Conservation (phyloP, 1,284 basidiomycete species). For the Fomitopsis betulina region DNA sequence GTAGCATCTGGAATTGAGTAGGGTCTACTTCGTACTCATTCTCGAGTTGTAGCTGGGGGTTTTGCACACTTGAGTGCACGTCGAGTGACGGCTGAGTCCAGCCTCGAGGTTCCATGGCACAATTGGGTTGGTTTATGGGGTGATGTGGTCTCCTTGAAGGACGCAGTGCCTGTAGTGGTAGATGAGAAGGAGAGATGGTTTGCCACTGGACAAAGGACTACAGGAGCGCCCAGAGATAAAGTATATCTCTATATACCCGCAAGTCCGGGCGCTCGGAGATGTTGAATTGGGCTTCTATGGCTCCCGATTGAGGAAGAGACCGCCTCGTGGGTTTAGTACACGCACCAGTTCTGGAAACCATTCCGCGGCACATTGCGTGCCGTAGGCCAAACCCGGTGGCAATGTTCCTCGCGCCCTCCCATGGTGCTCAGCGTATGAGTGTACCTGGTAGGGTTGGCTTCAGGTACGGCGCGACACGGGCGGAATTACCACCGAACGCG, state of each 20-base stretch:
- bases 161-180: background rate
- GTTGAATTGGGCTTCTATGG: background rate
- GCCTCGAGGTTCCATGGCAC: background rate
- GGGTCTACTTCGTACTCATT: constrained; percentile 25
- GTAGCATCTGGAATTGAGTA: constrained; percentile 19
- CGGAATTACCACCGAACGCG: background rate
- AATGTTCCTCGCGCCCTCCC: background rate
- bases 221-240: background rate
- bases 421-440: background rate
- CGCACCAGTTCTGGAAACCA: background rate
- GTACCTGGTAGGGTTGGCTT: background rate
- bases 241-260: background rate
- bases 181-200: background rate
- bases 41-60: constrained; percentile 21
- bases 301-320: background rate
- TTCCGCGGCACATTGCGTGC: background rate
- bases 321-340: background rate
- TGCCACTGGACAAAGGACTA: background rate
- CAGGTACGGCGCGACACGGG: background rate
- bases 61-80: constrained; percentile 7
- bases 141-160: background rate
- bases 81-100: background rate
- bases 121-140: background rate
- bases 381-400: background rate
- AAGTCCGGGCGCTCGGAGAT: background rate